These are phyloP conservation scores for Blastobotrys robertii DNA, from an alignment of 805 yeast species.

Conservation along the genomic window DNA sequence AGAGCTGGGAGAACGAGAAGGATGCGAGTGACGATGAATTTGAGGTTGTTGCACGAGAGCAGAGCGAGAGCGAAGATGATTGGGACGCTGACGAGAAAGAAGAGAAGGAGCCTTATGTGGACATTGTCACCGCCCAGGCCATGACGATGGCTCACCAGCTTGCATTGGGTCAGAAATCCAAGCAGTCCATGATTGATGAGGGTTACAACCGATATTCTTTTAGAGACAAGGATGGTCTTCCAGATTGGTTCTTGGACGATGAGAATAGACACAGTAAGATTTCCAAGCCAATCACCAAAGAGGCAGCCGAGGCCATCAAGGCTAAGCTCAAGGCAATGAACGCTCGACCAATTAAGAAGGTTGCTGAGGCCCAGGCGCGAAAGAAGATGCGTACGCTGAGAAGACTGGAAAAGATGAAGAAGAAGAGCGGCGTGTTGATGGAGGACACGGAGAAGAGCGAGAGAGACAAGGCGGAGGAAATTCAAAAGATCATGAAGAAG, in stretches of 20 bases:
- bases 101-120: slow-evolving; percentile 39
- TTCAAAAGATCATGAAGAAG: slow-evolving; percentile 73
- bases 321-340: slow-evolving; percentile 73
- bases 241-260: slow-evolving; percentile 96
- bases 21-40: slow-evolving; percentile 20
- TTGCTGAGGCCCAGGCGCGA: slow-evolving; percentile 94
- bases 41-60: slow-evolving; percentile 24
- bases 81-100: slow-evolving; percentile 25
- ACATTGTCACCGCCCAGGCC: slow-evolving; percentile 86
- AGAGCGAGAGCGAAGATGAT: slow-evolving; percentile 26
- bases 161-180: slow-evolving; percentile 79
- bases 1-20: too few relatives aligned
- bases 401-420: slow-evolving; percentile 78
- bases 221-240: slow-evolving; percentile 82
- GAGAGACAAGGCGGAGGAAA: slow-evolving; percentile 90
- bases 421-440: slow-evolving; percentile 84
- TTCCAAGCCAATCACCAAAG: slow-evolving; percentile 88
- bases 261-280: slow-evolving; percentile 78
- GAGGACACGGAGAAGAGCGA: slow-evolving; percentile 85
- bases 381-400: slow-evolving; percentile 87
- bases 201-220: slow-evolving; percentile 89
- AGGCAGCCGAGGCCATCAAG: slow-evolving; percentile 70
- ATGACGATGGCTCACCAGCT: slow-evolving; percentile 97
- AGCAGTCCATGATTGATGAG: slow-evolving; percentile 80
- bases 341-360: slow-evolving; percentile 98